phyloP scores from a whole-genome alignment of 768 basidiomycete species.

The Naganishia vishniacii region DNA sequence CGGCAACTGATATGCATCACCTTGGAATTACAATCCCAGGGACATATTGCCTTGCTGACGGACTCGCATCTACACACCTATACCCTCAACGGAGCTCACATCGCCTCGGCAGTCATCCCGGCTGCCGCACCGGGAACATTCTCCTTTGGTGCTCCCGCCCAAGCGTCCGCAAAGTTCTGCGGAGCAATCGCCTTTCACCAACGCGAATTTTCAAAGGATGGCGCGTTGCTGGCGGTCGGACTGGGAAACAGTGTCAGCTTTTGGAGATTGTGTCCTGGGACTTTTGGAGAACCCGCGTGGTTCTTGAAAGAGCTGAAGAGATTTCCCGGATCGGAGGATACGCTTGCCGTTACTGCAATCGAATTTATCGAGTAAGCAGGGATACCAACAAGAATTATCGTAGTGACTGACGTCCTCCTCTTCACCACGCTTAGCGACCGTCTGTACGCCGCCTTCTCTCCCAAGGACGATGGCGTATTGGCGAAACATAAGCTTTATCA shows the following conservation, averaged over 20 bases:
- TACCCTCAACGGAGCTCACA: conserved; percentile 77
- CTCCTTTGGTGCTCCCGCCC: conserved; percentile 42
- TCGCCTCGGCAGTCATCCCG: conserved; percentile 53
- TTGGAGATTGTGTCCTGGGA: conserved; percentile 77
- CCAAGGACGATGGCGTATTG: conserved; percentile 26
- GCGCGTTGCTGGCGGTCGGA: conserved; percentile 73
- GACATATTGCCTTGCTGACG: conserved; percentile 81
- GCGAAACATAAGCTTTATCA: conserved; percentile 39
- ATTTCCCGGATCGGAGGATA: conserved; percentile 53
- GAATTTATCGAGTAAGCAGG: conserved; percentile 66
- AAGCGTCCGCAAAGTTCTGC: conserved; percentile 54
- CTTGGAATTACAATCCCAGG: conserved; percentile 56
- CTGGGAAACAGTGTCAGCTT: conserved; percentile 70
- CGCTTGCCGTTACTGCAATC: conserved; percentile 66
- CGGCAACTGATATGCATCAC: neutral
- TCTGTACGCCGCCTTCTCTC: conserved; percentile 41
- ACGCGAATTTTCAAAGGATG: conserved; percentile 72
- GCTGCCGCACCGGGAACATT: conserved; percentile 15
- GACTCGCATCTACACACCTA: conserved; percentile 65
- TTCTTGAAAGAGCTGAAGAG: conserved; percentile 64
- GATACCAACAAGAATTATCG: too few species aligned
- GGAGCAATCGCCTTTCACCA: conserved; percentile 80
- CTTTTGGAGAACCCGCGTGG: conserved; percentile 59
- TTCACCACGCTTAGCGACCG: conserved; percentile 38
- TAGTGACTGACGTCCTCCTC: neutral